Percentiles rank a stretch among this genome's conserved stretches.
Conservation (phyloP, 2,329 filamentous ascomycete genomes). For the Graphilbum ipis-grandicollis region DNA sequence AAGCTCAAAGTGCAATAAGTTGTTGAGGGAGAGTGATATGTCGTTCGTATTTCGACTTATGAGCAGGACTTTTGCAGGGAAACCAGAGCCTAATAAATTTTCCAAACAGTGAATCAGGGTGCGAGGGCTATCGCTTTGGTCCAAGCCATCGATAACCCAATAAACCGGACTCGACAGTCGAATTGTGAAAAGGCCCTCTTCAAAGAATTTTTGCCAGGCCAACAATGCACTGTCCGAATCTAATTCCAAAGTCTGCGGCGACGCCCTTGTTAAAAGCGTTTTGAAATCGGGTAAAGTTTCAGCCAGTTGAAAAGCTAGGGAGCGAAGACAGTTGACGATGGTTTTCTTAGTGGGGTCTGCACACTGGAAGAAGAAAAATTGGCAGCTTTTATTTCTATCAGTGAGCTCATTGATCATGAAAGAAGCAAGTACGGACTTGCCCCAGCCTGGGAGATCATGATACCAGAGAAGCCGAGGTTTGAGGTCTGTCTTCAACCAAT, state of each 20-base stretch:
- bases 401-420: slow-evolving; percentile 1
- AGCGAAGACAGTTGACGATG: not conserved
- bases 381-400: not conserved
- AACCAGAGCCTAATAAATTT: not conserved
- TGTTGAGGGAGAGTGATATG: not conserved
- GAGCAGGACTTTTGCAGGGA: not conserved
- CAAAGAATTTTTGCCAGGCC: not conserved
- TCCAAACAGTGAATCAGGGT: not conserved
- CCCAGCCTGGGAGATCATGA: not conserved
- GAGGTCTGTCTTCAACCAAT: not conserved
- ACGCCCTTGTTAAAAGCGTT: not conserved
- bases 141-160: slow-evolving; percentile 3
- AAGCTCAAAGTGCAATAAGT: no score
- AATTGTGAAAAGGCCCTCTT: not conserved
- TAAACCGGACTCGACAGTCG: not conserved
- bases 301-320: slow-evolving; percentile 2
- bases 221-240: not conserved
- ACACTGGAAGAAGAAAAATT: slow-evolving; percentile 1
- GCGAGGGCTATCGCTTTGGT: slow-evolving; percentile 1
- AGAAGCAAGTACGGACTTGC: slow-evolving; percentile 1
- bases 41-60: not conserved
- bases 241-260: not conserved
- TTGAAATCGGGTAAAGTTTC: not conserved
- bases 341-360: not conserved
- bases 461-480: slow-evolving; percentile 1